Base-by-base conservation (phyloP, 2,329 filamentous ascomycete species). In the Fusarium pininemorale region DNA sequence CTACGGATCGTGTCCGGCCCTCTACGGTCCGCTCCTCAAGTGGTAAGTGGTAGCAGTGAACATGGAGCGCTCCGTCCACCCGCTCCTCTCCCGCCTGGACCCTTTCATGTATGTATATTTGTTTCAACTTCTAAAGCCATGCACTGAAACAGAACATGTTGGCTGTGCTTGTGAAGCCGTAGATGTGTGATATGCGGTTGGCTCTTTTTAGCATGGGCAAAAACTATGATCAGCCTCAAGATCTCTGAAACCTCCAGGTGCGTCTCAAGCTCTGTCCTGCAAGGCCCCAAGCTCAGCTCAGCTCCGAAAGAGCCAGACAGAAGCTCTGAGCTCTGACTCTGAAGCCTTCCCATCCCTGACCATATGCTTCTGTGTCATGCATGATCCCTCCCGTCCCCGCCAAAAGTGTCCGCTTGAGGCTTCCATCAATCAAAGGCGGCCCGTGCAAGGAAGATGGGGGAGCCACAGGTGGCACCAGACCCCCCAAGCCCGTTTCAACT, bases 21-120 rank as follows among this genome's bases (percentile, higher is more conserved):
- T 76, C 74, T 61, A 70, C 75, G 75, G 75, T 77, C 75, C 75
- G 75, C 66, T 66, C 71, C 75, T 75, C 68, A 65, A 70, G 69
- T 66, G 64, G 60, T 50, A 58, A 50, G 41, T 58, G n/a, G 56
- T 51, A 58, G 24, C 24, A 50, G 24, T 65, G 65, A 60, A 56
- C 63, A 50, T 75, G 59, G 57, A 51, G 45, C 68, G 55, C 63
- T 64, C 53, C 48, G 62, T 32, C 63, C 57, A 51, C 57, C 72
- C 69, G 66, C 54, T 47, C 58, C 62, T 66, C 58, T 74, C 62
- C 65, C 70, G 64, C 45, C 59, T 59, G 37, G 53, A 53, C 58
- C 56, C 44, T 48, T 55, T 55, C n/a, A 51, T 28, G 50, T 45
- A 41, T 44, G 44, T 22, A 41, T 51, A n/a, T 55, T 35, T 63